A percentile compares a stretch with the other conserved stretches of the same genome.
Conservation (phyloP, 106 monocot genomes). For the Allium cepa region DNA sequence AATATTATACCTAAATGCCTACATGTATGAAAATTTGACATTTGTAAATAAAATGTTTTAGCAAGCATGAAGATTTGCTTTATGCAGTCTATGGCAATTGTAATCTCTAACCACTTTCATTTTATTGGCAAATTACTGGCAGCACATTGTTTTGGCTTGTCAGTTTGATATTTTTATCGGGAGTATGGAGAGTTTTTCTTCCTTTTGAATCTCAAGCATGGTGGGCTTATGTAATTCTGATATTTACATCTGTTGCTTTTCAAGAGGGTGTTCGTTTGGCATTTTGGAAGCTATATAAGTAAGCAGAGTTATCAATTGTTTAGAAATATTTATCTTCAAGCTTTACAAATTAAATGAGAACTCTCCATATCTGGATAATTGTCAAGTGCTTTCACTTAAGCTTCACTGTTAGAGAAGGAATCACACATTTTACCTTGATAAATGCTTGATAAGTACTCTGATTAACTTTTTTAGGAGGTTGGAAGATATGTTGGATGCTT, state of each 20-base stretch:
- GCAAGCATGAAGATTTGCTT: background rate
- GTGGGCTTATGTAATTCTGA: slow-evolving; percentile 73
- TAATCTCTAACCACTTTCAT: background rate
- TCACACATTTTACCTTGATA: too few relatives aligned
- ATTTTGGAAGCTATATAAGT: slow-evolving; percentile 97
- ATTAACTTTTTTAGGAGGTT: slow-evolving; percentile 46
- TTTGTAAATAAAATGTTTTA: background rate
- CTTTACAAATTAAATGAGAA: background rate
- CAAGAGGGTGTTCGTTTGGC: slow-evolving; percentile 70
- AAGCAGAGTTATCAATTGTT: slow-evolving; percentile 14
- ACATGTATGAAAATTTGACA: too few relatives aligned
- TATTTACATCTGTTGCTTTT: slow-evolving; percentile 78
- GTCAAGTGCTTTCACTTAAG: too few relatives aligned
- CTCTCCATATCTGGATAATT: background rate
- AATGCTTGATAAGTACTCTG: background rate
- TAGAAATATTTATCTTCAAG: background rate
- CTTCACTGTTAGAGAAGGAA: too few relatives aligned
- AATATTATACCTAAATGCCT: too few relatives aligned
- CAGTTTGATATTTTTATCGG: slow-evolving; percentile 82
- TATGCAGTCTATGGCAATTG: background rate
- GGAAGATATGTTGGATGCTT: slow-evolving; percentile 74
- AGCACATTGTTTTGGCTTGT: slow-evolving; percentile 94
- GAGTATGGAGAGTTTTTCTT: slow-evolving; percentile 85
- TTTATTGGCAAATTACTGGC: slow-evolving; percentile 20
- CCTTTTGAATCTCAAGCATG: slow-evolving; percentile 53